A percentile compares a stretch with the other conserved stretches of the same genome.
These are phyloP conservation scores for Clavaria fumosa DNA, from an alignment of 768 basidiomycete genomes.

Conservation along the genomic window DNA sequence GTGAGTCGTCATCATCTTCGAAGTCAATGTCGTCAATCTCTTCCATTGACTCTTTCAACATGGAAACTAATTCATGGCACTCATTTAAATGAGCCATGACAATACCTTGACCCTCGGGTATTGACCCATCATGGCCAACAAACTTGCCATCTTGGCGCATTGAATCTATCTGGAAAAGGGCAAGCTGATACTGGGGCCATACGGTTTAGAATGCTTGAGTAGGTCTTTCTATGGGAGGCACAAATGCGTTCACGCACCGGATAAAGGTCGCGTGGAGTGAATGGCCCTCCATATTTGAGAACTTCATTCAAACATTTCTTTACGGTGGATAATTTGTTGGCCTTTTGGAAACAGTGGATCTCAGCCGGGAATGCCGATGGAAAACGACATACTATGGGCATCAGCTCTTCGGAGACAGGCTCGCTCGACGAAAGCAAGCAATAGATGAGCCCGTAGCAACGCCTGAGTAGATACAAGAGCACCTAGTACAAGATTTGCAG, in stretches of 20 bases:
- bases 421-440: slow-evolving; percentile 86
- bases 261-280: slow-evolving; percentile 83
- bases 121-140: slow-evolving; percentile 67
- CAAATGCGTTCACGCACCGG: slow-evolving; percentile 40
- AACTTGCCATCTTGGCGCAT: slow-evolving; percentile 91
- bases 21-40: slow-evolving; percentile 43
- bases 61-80: slow-evolving; percentile 90
- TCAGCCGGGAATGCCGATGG: not conserved
- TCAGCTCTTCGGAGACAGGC: slow-evolving; percentile 94
- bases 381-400: slow-evolving; percentile 61
- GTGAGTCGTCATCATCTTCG: slow-evolving; percentile 37
- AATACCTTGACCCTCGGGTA: slow-evolving; percentile 95
- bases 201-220: not conserved
- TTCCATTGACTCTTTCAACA: slow-evolving; percentile 86
- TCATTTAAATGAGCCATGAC: slow-evolving; percentile 93
- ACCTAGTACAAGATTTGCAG: too few relatives aligned
- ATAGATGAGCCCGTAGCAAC: slow-evolving; percentile 96
- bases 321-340: slow-evolving; percentile 91
- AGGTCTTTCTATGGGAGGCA: not conserved
- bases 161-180: slow-evolving; percentile 88
- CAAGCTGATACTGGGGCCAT: slow-evolving; percentile 69
- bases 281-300: slow-evolving; percentile 86
- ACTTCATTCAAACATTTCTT: slow-evolving; percentile 97
- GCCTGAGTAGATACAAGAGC: slow-evolving; percentile 76
- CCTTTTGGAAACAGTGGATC: slow-evolving; percentile 29